phyloP scores from a whole-genome alignment of 2,329 filamentous ascomycete species.

The Chrysosphaeria jannelii region DNA sequence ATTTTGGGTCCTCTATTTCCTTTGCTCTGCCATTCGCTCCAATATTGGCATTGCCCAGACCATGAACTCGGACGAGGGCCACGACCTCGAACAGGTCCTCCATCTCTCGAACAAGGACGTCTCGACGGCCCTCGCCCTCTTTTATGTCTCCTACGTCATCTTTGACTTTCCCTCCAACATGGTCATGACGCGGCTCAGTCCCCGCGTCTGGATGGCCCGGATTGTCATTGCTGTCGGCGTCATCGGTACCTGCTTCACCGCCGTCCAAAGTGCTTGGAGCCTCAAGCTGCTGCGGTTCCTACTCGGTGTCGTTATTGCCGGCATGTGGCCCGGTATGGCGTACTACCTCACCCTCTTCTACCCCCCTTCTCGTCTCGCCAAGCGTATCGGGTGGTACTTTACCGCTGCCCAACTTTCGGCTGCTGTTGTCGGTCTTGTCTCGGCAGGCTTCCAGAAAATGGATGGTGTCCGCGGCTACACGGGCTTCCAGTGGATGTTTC shows the following conservation, averaged over 20 bases:
- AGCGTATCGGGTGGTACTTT: slow-evolving; percentile 65
- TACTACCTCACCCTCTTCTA: slow-evolving; percentile 85
- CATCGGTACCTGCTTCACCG: slow-evolving; percentile 58
- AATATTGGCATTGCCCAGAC: slow-evolving; percentile 87
- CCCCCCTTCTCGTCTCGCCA: slow-evolving; percentile 57
- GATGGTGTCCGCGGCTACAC: slow-evolving; percentile 47
- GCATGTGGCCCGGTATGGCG: slow-evolving; percentile 88
- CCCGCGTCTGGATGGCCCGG: slow-evolving; percentile 71
- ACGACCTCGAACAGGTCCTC: slow-evolving; percentile 47
- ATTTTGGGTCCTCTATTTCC: slow-evolving; percentile 75
- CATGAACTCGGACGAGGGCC: slow-evolving; percentile 43
- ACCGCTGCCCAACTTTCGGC: slow-evolving; percentile 72
- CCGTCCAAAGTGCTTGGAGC: slow-evolving; percentile 57
- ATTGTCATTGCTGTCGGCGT: slow-evolving; percentile 71
- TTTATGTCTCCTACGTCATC: slow-evolving; percentile 76
- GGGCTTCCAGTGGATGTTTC: slow-evolving; percentile 80
- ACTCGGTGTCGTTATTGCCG: slow-evolving; percentile 63
- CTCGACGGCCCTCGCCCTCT: slow-evolving; percentile 58
- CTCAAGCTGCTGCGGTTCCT: slow-evolving; percentile 67
- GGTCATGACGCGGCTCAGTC: slow-evolving; percentile 60
- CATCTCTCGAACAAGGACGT: slow-evolving; percentile 43
- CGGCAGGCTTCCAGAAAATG: slow-evolving; percentile 77
- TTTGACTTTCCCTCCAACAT: slow-evolving; percentile 77
- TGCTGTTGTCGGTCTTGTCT: slow-evolving; percentile 66
- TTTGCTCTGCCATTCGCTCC: slow-evolving; percentile 72